phyloP scores from a whole-genome alignment of 306 rosid species.

The Begonia masoniana region DNA sequence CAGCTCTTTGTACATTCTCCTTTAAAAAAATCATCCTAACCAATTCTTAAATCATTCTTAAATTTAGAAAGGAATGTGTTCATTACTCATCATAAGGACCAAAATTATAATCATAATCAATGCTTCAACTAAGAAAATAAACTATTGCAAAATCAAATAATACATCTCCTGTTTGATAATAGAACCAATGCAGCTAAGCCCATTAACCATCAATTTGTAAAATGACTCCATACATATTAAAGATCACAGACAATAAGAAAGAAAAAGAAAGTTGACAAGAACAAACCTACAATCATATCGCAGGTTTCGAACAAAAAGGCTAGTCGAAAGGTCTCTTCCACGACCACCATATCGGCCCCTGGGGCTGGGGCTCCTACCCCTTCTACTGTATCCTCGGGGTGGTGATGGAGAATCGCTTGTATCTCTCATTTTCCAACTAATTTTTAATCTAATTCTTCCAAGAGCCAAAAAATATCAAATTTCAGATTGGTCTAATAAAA shows the following conservation, averaged over 20 bases:
- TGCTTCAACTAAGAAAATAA: too few relatives aligned
- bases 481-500: too few relatives aligned
- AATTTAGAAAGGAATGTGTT: too few relatives aligned
- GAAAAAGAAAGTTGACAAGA: not conserved
- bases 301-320: constrained; percentile 80
- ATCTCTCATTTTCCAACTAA: constrained; percentile 45
- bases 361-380: constrained; percentile 63
- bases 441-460: not conserved
- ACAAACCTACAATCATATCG: constrained; percentile 64
- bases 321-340: constrained; percentile 51
- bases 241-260: not conserved
- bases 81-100: too few relatives aligned
- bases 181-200: too few relatives aligned
- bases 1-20: too few relatives aligned
- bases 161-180: too few relatives aligned
- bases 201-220: too few relatives aligned
- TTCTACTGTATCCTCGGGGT: constrained; percentile 63
- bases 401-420: constrained; percentile 90
- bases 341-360: constrained; percentile 18
- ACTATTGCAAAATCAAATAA: too few relatives aligned
- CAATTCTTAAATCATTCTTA: too few relatives aligned
- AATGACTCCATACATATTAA: not conserved
- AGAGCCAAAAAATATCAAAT: not conserved
- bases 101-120: too few relatives aligned
- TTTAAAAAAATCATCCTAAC: too few relatives aligned